Evolutionary conservation across 345 rosid species (phyloP), one percentile per base, ranked within the genome.

Genomic region (Raphanus raphanistrum): DNA sequence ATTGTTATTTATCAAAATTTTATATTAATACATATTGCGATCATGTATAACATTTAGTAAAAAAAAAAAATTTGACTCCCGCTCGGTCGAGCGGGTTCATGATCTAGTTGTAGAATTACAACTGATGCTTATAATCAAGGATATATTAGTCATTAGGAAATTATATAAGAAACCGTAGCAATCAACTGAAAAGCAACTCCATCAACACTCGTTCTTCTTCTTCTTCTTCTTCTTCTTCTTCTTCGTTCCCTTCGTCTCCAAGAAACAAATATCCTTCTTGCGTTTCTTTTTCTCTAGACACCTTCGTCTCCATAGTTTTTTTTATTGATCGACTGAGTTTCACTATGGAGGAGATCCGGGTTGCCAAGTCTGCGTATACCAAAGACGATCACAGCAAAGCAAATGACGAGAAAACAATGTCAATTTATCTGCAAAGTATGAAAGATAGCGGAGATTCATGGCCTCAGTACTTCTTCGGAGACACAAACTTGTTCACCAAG

Each of bases 401-500:
- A 13, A 13, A n/a, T 13, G 70, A 73, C 54, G 70, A 63, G 1
- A 16, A 11, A n/a, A 61, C 29, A 5, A 62, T 74, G 41, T 64
- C 16, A n/a, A 1, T 12, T 35, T 65, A 65, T 52, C 55, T 65
- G 15, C 16, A 74, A 27, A 57, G 3, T 12, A 35, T 64, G 41
- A 54, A 52, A 15, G 15, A n/a, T 1, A 0, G 26, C 16, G 28
- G 15, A 64, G 17, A 32, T 1, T 2, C 26, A 0, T 21, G 7
- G 52, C 54, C 52, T 64, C 2, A 54, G 1, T 7, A 13, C 17
- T 33, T 74, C 16, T 0, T 29, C 48, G 1, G 31, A 43, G 58
- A 75, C 60, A 4, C 0, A 7, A 50, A 67, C 68, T 15, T 75
- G 61, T 75, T 11, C 48, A 67, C 8, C 78, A 67, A 58, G 79